Percentiles rank a stretch among this genome's conserved stretches.
Evolutionary conservation across 805 yeast species (phyloP).

Genomic region (Blastobotrys parvus): DNA sequence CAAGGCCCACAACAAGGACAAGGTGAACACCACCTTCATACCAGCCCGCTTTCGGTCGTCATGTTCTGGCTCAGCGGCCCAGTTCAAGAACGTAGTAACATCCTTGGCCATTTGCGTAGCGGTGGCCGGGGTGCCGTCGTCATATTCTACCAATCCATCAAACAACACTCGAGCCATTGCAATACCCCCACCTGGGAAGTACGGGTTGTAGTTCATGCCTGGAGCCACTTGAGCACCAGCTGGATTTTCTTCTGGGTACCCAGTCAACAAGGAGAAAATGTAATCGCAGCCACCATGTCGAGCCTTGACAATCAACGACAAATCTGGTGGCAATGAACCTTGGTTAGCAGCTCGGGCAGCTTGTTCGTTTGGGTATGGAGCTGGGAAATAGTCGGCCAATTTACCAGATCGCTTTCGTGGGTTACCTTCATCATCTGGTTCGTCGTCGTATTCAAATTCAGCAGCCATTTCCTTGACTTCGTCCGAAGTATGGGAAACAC

Average conservation of each 20-base stretch:
- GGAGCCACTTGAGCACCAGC: conserved; percentile 92
- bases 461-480: conserved; percentile 93
- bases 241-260: conserved; percentile 98
- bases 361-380: conserved; percentile 95
- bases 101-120: conserved; percentile 99
- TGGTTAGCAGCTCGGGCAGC: conserved; percentile 99
- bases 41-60: conserved; percentile 97
- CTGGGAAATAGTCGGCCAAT: conserved; percentile 89
- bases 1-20: conserved; percentile 70
- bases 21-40: conserved; percentile 77
- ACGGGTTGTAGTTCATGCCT: conserved; percentile 97
- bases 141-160: conserved; percentile 96
- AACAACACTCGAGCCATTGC: conserved; percentile 99
- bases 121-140: conserved; percentile 98
- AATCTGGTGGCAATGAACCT: conserved; percentile 98
- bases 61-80: conserved; percentile 98
- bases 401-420: conserved; percentile 98
- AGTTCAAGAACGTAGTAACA: conserved; percentile 88
- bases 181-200: conserved; percentile 99
- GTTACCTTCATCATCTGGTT: conserved; percentile 92
- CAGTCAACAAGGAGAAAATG: conserved; percentile 89
- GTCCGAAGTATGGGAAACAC: conserved; percentile 84
- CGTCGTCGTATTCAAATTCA: conserved; percentile 95
- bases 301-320: conserved; percentile 94
- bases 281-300: conserved; percentile 98